Evolutionary conservation across 345 rosid species (phyloP).

Genomic region (Brassica juncea): DNA sequence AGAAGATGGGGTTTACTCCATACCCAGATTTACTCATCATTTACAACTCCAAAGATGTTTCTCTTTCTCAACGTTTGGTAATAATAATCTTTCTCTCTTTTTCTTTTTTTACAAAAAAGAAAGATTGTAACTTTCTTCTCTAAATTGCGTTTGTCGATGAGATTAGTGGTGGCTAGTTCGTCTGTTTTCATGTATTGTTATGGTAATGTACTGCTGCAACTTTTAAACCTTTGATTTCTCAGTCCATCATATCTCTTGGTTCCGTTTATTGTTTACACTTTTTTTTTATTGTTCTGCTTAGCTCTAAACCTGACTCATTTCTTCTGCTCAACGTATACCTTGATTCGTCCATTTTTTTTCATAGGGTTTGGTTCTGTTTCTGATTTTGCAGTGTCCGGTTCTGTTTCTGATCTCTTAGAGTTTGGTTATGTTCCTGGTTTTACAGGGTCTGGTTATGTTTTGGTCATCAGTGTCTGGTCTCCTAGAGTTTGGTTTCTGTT

Average conservation of each 20-base stretch:
- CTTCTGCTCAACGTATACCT: neutral
- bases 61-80: slow-evolving; percentile 27
- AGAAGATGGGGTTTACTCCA: slow-evolving; percentile 23
- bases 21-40: slow-evolving; percentile 12
- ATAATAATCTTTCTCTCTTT: neutral
- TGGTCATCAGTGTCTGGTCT: too few species aligned
- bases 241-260: too few species aligned
- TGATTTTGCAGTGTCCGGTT: neutral
- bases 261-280: neutral
- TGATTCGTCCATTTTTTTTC: too few species aligned
- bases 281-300: neutral
- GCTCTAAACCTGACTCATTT: neutral
- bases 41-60: slow-evolving; percentile 5
- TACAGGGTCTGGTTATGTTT: neutral
- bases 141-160: neutral
- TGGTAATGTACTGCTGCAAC: neutral
- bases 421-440: neutral
- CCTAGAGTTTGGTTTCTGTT: neutral
- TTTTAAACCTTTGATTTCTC: neutral
- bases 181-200: neutral
- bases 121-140: neutral
- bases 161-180: neutral
- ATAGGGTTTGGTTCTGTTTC: neutral
- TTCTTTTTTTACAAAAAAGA: neutral
- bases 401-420: neutral